A percentile compares a stretch with the other conserved stretches of the same genome.
These are phyloP conservation scores for Entoloma clypeatum DNA, from an alignment of 1,284 basidiomycete genomes.

Conservation along the genomic window DNA sequence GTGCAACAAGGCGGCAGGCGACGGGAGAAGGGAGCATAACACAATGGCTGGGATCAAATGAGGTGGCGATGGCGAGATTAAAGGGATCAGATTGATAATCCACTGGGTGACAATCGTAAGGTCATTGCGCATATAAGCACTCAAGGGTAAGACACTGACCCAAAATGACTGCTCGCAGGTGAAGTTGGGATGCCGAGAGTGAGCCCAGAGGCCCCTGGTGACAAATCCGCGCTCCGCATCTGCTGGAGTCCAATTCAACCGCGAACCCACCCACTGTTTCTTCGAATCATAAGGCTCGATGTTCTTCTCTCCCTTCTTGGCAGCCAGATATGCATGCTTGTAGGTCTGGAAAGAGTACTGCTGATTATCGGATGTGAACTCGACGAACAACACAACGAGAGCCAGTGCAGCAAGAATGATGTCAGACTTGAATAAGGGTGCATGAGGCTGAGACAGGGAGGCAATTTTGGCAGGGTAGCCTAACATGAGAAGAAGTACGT, in stretches of 20 bases:
- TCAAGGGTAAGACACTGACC: slow-evolving; percentile 43
- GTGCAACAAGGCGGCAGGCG: slow-evolving; percentile 17
- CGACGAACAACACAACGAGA: slow-evolving; percentile 57
- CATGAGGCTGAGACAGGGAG: slow-evolving; percentile 51
- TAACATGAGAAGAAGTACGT: slow-evolving; percentile 75
- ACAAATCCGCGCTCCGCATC: slow-evolving; percentile 82
- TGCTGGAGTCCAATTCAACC: slow-evolving; percentile 57
- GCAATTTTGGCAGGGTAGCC: slow-evolving; percentile 58
- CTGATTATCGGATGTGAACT: slow-evolving; percentile 88
- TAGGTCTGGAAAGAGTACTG: slow-evolving; percentile 83
- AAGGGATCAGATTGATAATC: slow-evolving; percentile 64
- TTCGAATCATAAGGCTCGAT: slow-evolving; percentile 32
- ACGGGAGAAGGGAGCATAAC: slow-evolving; percentile 16
- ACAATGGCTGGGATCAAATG: slow-evolving; percentile 22
- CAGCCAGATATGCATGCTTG: slow-evolving; percentile 54
- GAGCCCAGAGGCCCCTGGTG: slow-evolving; percentile 82
- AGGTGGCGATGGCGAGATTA: slow-evolving; percentile 46
- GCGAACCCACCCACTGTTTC: slow-evolving; percentile 64
- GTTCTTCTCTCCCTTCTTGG: slow-evolving; percentile 30
- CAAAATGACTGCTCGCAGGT: slow-evolving; percentile 87
- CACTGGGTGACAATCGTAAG: slow-evolving; percentile 36
- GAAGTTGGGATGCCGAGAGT: slow-evolving; percentile 89
- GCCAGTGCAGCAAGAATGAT: slow-evolving; percentile 58
- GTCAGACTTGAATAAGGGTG: slow-evolving; percentile 59
- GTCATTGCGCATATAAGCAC: not conserved